Percentiles rank a stretch among this genome's conserved stretches.
Conservation (phyloP, 805 yeast genomes). For the Millerozyma miso region DNA sequence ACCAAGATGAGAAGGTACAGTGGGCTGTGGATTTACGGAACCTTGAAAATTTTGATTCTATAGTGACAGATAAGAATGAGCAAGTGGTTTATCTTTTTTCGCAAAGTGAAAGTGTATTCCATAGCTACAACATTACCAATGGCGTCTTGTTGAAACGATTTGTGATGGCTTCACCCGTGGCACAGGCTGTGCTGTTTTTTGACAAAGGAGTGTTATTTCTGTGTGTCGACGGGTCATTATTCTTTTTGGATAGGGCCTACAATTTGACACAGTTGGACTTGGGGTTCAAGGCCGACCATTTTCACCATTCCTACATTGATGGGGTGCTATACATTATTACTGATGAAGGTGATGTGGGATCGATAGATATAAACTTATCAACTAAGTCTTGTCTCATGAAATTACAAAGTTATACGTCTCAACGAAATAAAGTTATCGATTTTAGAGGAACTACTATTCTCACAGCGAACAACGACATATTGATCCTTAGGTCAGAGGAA, state of each 20-base stretch:
- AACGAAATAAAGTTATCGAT: slow-evolving; percentile 11
- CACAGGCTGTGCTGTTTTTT: slow-evolving; percentile 8
- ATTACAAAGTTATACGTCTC: not conserved
- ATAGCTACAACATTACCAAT: not conserved
- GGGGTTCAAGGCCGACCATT: slow-evolving; percentile 1
- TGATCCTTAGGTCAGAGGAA: not conserved
- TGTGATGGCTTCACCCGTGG: slow-evolving; percentile 7
- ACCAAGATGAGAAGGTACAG: slow-evolving; percentile 3
- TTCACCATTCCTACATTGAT: slow-evolving; percentile 6
- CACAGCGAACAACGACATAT: slow-evolving; percentile 9
- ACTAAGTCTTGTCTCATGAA: not conserved
- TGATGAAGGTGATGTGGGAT: slow-evolving; percentile 4
- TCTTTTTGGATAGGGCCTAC: slow-evolving; percentile 4
- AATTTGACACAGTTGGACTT: not conserved
- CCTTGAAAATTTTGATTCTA: slow-evolving; percentile 8
- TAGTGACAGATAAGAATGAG: slow-evolving; percentile 5
- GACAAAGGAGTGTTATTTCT: slow-evolving; percentile 11
- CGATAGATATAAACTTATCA: slow-evolving; percentile 3
- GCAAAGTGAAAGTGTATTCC: slow-evolving; percentile 3
- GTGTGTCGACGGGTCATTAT: slow-evolving; percentile 10
- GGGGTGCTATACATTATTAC: slow-evolving; percentile 12
- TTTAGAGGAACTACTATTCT: slow-evolving; percentile 9
- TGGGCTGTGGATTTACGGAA: slow-evolving; percentile 17
- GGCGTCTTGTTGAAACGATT: slow-evolving; percentile 11
- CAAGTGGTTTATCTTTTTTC: slow-evolving; percentile 11